Evolutionary conservation across 352 stramenopile genomes (phyloP), one percentile per base, ranked within the genome.

Genomic region (Globisporangium barbulae): DNA sequence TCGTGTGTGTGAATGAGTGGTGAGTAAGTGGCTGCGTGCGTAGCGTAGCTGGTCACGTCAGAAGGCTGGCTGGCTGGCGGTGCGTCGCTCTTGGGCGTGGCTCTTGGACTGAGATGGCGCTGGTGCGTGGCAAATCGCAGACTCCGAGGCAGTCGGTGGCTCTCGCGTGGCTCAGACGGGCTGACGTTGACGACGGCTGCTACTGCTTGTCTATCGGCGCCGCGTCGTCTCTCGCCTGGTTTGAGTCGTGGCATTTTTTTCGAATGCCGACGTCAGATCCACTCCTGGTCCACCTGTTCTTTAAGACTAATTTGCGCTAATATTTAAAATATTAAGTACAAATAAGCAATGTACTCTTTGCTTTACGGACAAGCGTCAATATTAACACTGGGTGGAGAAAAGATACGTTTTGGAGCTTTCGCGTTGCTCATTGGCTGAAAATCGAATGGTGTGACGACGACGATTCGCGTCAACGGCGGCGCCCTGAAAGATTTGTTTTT

Each of bases 371-470:
- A 7, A 53, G 0, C 0, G 25, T 8, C 7, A 47, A 65, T 63
- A 63, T 22, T 28, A 33, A 70, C 55, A 21, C 1, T 21, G 22
- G 44, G 57, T 28, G 52, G 48, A 64, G 57, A 70, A 61, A 52
- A 64, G 59, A 71, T 69, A 67, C 64, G n/a, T 68, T 61, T 60
- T 37, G 63, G 30, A 25, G 19, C 49, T 57, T 37, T 19, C 30
- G 2, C 41, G 21, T 17, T 25, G 48, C 2, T 70, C 62, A 71
- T 73, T 73, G 70, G 70, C 56, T 59, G 59, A 76, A 76, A 73
- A 53, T 45, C 13, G 52, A 21, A 54, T 74, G 53, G 45, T 64
- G 28, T 61, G 42, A 19, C 41, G 58, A n/a, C 49, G 33, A 39
- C n/a, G 31, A 62, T 30, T n/a, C 55, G 37, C 28, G 25, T 33